Conservation (phyloP, 257 asterid genomes). For the Nicotiana sylvestris region DNA sequence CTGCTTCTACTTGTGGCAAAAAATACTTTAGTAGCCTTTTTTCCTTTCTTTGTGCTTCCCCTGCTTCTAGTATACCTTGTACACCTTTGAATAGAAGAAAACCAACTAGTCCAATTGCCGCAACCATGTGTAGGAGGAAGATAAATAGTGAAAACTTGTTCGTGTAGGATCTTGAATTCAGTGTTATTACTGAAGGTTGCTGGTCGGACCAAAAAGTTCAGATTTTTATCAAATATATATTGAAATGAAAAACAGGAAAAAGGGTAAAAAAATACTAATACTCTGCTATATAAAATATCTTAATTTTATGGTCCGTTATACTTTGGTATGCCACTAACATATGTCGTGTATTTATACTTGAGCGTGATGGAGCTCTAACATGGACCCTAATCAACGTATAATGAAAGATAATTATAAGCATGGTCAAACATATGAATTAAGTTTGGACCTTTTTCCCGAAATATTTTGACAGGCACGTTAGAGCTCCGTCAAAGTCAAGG, state of each 20-base stretch:
- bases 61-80: slow-evolving; percentile 56
- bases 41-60: slow-evolving; percentile 43
- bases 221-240: too few species aligned
- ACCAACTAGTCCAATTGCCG: slow-evolving; percentile 64
- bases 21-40: slow-evolving; percentile 53
- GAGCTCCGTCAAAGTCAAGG: too few species aligned
- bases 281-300: too few species aligned
- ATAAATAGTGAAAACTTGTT: slow-evolving; percentile 78
- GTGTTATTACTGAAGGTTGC: slow-evolving; percentile 52
- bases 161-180: slow-evolving; percentile 85
- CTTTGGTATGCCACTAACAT: not conserved
- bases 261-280: too few species aligned
- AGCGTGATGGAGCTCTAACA: too few species aligned
- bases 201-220: not conserved
- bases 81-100: slow-evolving; percentile 73
- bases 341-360: too few species aligned
- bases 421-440: too few species aligned
- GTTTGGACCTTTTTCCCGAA: too few species aligned
- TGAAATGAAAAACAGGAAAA: too few species aligned
- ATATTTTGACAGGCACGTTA: too few species aligned
- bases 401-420: too few species aligned
- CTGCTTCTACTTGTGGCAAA: slow-evolving; percentile 87
- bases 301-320: not conserved
- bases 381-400: too few species aligned
- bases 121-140: slow-evolving; percentile 57